Conservation (phyloP, 1,139 yeast species). For the Yamadazyma jaroonii region DNA sequence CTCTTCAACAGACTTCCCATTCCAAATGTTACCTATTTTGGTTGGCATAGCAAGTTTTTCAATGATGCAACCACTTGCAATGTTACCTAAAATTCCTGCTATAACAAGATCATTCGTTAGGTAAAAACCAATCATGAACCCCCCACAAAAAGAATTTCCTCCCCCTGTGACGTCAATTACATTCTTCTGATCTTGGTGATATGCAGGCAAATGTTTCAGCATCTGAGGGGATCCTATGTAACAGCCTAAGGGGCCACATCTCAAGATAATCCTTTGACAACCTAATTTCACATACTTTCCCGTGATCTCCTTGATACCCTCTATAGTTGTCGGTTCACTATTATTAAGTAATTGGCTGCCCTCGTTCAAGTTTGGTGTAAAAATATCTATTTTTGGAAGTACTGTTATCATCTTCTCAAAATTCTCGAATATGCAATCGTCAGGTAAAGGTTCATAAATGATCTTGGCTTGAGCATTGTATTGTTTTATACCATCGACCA, state of each 20-base stretch:
- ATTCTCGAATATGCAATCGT: constrained; percentile 56
- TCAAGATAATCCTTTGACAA: constrained; percentile 46
- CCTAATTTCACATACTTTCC: constrained; percentile 30
- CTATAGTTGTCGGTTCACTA: constrained; percentile 12
- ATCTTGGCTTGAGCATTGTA: constrained; percentile 35
- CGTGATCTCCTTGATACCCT: constrained; percentile 27
- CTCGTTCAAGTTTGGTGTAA: constrained; percentile 85
- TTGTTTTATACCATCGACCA: constrained; percentile 35
- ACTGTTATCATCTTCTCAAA: constrained; percentile 36
- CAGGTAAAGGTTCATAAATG: constrained; percentile 89
- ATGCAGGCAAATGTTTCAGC: constrained; percentile 62
- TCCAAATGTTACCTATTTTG: constrained; percentile 44
- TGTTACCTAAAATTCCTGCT: constrained; percentile 67
- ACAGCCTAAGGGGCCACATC: constrained; percentile 76
- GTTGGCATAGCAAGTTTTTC: constrained; percentile 77
- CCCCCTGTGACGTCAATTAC: constrained; percentile 94
- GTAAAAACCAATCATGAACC: constrained; percentile 59
- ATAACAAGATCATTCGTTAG: constrained; percentile 47
- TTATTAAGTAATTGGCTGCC: constrained; percentile 41
- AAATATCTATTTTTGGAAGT: constrained; percentile 51
- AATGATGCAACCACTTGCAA: constrained; percentile 76
- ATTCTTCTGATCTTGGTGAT: constrained; percentile 48
- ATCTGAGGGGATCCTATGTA: constrained; percentile 20
- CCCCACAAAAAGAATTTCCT: constrained; percentile 88
- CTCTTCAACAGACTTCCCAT: constrained; percentile 36